Conservation (phyloP, 225 moss, liverwort and hornwort species). For the Pseudisothecium myosuroides region DNA sequence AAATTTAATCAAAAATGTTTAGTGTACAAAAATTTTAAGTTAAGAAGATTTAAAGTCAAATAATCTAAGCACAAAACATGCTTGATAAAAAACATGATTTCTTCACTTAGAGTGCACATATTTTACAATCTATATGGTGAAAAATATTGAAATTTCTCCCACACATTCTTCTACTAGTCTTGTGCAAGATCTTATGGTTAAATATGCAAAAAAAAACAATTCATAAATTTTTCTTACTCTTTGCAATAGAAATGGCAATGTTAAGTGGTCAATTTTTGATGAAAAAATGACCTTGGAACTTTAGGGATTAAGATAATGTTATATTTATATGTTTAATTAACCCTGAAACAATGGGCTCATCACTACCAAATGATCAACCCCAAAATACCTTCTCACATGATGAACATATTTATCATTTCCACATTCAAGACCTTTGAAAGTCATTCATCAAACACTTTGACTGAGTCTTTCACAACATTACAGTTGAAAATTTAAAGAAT, state of each 20-base stretch:
- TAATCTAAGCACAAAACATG: fast-evolving
- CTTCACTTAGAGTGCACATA: neutral
- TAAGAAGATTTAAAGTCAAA: no score
- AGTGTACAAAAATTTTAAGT: neutral
- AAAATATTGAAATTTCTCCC: neutral
- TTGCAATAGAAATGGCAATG: no score
- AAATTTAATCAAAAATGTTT: fast-evolving
- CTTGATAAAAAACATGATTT: neutral
- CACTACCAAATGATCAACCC: neutral
- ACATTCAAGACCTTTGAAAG: neutral
- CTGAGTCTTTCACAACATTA: neutral
- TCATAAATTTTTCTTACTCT: no score
- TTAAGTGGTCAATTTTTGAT: no score
- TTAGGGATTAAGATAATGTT: neutral
- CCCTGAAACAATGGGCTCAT: no score
- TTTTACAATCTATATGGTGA: neutral
- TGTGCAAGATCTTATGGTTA: no score
- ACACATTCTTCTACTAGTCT: neutral
- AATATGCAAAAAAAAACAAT: no score
- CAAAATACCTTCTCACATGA: neutral
- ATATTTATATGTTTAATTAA: neutral
- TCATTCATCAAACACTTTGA: neutral
- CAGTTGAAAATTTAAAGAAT: no score
- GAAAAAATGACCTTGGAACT: no score
- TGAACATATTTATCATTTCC: neutral